Conservation (phyloP, 371 early-diverging fungal genomes). For the Mortierella polycephala region DNA sequence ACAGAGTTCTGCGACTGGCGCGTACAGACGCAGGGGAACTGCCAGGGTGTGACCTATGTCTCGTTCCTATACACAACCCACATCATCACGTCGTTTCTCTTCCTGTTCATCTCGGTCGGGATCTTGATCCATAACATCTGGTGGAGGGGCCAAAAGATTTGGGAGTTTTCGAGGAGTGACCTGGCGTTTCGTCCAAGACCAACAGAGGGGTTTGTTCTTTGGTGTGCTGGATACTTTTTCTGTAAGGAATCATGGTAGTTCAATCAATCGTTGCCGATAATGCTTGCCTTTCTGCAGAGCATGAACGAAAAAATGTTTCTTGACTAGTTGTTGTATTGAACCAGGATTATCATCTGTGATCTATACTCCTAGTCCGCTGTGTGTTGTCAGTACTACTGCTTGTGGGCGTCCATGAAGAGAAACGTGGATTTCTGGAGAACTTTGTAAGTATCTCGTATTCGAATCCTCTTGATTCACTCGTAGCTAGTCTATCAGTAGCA, state of each 20-base stretch:
- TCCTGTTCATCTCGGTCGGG: constrained; percentile 41
- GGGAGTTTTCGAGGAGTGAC: constrained; percentile 50
- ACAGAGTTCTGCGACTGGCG: constrained; percentile 39
- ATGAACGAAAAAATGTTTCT: background rate
- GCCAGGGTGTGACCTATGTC: constrained; percentile 20
- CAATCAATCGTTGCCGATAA: background rate
- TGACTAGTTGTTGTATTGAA: background rate
- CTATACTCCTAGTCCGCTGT: constrained; percentile 20
- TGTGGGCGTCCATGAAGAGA: constrained; percentile 25
- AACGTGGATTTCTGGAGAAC: constrained; percentile 35
- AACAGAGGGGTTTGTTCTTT: constrained; percentile 43
- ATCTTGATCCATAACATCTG: constrained; percentile 45
- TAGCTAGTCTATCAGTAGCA: background rate
- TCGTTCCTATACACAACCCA: constrained; percentile 47
- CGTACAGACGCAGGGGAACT: constrained; percentile 20
- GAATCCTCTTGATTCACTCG: background rate
- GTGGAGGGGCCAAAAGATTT: constrained; percentile 47
- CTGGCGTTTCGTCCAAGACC: constrained; percentile 37
- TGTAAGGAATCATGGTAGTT: constrained; percentile 10
- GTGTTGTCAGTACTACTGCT: constrained; percentile 32
- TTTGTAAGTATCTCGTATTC: constrained; percentile 17
- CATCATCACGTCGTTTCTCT: constrained; percentile 41
- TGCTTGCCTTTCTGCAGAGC: background rate
- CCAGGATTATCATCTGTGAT: too few relatives aligned
- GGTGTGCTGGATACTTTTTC: constrained; percentile 46